Conservation (phyloP, 805 yeast species). For the Tetrapisispora fleetii region DNA sequence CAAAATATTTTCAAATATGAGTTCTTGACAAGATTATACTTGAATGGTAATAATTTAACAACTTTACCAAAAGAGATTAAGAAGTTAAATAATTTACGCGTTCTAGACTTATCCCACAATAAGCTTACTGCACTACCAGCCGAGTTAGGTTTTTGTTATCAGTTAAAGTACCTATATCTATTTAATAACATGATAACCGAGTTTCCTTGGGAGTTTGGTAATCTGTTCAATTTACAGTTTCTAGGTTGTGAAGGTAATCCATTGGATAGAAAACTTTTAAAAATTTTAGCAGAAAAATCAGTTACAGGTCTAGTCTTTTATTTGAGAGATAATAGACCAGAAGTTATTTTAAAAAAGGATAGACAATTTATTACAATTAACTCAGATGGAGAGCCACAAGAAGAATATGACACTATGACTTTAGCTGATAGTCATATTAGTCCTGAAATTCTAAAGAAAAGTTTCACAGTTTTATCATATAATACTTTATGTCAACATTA, state of each 20-base stretch:
- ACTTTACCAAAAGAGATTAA: slow-evolving; percentile 58
- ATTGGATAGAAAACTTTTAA: slow-evolving; percentile 52
- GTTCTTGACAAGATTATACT: slow-evolving; percentile 76
- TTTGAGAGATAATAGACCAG: slow-evolving; percentile 75
- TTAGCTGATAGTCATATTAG: slow-evolving; percentile 22
- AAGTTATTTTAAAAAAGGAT: slow-evolving; percentile 52
- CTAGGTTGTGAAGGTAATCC: slow-evolving; percentile 93
- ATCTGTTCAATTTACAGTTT: slow-evolving; percentile 71
- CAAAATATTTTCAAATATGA: slow-evolving; percentile 68
- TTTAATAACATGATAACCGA: slow-evolving; percentile 76
- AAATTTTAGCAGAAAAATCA: slow-evolving; percentile 69
- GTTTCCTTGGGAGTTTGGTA: slow-evolving; percentile 80
- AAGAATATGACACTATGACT: slow-evolving; percentile 21
- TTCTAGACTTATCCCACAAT: slow-evolving; percentile 79
- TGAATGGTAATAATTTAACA: slow-evolving; percentile 75
- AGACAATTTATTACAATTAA: slow-evolving; percentile 77
- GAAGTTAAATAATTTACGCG: slow-evolving; percentile 60
- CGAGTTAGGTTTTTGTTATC: slow-evolving; percentile 75
- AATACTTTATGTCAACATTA: slow-evolving; percentile 93
- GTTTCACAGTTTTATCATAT: slow-evolving; percentile 74
- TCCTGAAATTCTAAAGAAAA: slow-evolving; percentile 23
- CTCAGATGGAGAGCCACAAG: slow-evolving; percentile 57
- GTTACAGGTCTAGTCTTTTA: slow-evolving; percentile 73
- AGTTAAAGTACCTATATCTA: slow-evolving; percentile 69
- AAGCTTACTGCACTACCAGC: slow-evolving; percentile 60